A percentile compares a stretch with the other conserved stretches of the same genome.
Conservation (phyloP, 441 rosid genomes). For the Flueggea neowawraea region DNA sequence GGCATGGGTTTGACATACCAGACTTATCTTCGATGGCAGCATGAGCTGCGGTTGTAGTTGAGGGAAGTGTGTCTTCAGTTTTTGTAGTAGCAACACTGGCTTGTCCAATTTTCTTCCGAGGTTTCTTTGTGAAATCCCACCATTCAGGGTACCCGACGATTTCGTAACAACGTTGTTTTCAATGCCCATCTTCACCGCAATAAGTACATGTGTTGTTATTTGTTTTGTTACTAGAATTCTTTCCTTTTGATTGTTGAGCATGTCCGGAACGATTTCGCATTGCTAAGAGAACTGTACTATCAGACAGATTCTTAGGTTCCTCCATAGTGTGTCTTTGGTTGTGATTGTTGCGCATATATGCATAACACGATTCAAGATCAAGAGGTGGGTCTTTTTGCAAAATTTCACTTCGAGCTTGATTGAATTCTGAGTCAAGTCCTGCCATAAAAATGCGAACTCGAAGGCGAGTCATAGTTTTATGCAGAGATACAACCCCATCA, state of each 20-base stretch:
- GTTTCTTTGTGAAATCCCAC: constrained; percentile 2
- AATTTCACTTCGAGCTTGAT: background rate
- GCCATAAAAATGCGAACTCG: constrained; percentile 8
- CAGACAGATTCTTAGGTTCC: too few species aligned
- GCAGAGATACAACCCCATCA: background rate
- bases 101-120: background rate
- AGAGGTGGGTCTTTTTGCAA: constrained; percentile 1
- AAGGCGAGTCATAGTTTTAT: background rate
- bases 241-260: background rate
- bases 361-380: background rate
- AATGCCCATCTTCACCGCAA: background rate
- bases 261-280: too few species aligned
- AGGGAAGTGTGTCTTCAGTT: background rate
- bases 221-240: background rate
- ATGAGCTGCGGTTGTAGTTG: background rate
- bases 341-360: background rate
- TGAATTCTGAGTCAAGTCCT: background rate
- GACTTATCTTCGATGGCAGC: background rate
- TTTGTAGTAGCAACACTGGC: background rate
- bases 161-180: background rate
- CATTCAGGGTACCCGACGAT: constrained; percentile 1
- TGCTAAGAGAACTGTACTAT: too few species aligned
- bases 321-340: background rate
- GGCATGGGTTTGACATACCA: background rate
- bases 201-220: background rate